Evolutionary conservation across 139 green algal genomes (phyloP), one percentile per base, ranked within the genome.

Genomic region (Volvox reticuliferus): DNA sequence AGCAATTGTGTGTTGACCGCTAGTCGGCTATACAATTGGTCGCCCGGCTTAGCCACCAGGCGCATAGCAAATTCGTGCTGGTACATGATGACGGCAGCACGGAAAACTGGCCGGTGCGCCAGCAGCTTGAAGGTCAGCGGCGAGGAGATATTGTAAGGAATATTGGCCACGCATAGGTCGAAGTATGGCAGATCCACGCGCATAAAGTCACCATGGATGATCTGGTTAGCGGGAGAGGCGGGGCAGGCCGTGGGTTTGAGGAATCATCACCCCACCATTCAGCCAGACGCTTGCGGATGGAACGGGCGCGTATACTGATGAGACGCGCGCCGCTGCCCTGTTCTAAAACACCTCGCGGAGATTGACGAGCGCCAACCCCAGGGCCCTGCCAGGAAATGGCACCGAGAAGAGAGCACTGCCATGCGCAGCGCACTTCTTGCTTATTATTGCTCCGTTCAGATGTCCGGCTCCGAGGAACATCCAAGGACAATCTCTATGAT

Each of bases 11-110:
- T 98, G 96, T 99, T 99, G 79, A 97, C 97, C 3, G 97, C 95
- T 63, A 99, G 93, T 0, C 98, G 93, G 91, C 95, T 98, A 96
- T 99, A 99, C 63, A 99, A 87, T 0, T 88, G 37, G 77, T 99
- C 98, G 0, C 96, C 96, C 1, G 98, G 94, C 89, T 96, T 95
- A 17, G 98, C 98, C 55, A 99, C 97, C 93, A 99, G 96, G 30
- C 98, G 93, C 97, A 99, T 99, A 2, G 98, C 98, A 97, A 99
- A 99, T 95, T 99, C 98, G 86, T 98, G 96, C 94, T 99, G 98
- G 91, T 99, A 99, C 98, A 99, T 99, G 94, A 99, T 99, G 79
- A 99, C 95, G 22, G 98, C 98, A 2, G 97, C 96, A 2, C 98
- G 83, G 82, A 89, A 92, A 17, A 93, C 84, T 12, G 95, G 95